These are phyloP conservation scores for Mortierella sp. DNA, from an alignment of 371 early-diverging fungal species.

Conservation along the genomic window DNA sequence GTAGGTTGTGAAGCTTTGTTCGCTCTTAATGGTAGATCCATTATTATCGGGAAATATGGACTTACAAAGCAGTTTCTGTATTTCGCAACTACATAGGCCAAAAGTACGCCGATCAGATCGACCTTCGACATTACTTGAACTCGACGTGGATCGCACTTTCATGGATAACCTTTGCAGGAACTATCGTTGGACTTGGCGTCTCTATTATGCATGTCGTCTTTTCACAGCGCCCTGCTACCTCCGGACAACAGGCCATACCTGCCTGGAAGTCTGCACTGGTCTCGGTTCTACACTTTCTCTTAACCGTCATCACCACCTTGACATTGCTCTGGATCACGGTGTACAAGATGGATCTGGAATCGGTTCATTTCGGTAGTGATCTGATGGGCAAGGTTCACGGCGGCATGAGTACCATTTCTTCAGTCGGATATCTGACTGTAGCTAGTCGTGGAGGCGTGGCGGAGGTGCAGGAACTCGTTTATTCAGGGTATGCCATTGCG, in stretches of 20 bases:
- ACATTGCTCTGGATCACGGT: slow-evolving; percentile 41
- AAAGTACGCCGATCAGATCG: slow-evolving; percentile 66
- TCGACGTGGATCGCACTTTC: slow-evolving; percentile 50
- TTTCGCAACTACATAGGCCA: slow-evolving; percentile 54
- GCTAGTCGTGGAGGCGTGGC: neutral
- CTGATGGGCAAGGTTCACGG: slow-evolving; percentile 28
- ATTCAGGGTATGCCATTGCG: slow-evolving; percentile 49
- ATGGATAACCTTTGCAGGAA: slow-evolving; percentile 52
- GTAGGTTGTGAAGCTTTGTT: slow-evolving; percentile 5
- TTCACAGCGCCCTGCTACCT: neutral
- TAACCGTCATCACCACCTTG: slow-evolving; percentile 11
- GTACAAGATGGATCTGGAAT: slow-evolving; percentile 55
- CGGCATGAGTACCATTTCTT: slow-evolving; percentile 32
- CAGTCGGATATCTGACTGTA: slow-evolving; percentile 25
- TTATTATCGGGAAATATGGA: neutral
- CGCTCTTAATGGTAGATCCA: neutral
- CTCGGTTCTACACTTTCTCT: slow-evolving; percentile 25
- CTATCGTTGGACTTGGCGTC: slow-evolving; percentile 10
- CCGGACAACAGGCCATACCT: neutral
- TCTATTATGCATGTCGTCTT: slow-evolving; percentile 21
- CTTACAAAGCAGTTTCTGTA: neutral
- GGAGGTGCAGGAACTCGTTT: neutral
- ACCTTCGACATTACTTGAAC: slow-evolving; percentile 63
- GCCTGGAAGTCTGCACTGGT: slow-evolving; percentile 21
- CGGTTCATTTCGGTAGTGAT: slow-evolving; percentile 29